phyloP scores from a whole-genome alignment of 2,329 filamentous ascomycete genomes.

The Penicillium sp. region DNA sequence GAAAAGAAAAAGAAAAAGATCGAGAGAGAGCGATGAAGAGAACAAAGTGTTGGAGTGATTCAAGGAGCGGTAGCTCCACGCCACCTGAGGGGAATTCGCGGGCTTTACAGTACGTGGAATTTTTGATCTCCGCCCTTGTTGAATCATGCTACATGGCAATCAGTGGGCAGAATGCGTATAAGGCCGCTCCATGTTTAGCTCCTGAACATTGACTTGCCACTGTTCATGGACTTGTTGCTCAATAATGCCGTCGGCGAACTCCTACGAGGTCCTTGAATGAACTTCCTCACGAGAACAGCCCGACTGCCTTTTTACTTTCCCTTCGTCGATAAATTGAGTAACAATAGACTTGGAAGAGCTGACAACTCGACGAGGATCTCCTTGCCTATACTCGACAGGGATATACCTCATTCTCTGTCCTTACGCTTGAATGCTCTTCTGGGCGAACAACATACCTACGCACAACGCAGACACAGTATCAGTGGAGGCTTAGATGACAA shows the following conservation, averaged over 20 bases:
- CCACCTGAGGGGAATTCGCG: neutral
- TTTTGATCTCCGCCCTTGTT: neutral
- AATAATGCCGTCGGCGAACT: neutral
- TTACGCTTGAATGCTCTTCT: no score
- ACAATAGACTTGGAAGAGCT: no score
- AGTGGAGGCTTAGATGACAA: no score
- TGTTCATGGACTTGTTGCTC: neutral
- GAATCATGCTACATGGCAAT: neutral
- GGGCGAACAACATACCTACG: no score
- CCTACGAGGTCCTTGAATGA: neutral
- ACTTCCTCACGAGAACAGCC: neutral
- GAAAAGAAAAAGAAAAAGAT: neutral
- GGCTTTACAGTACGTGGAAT: slow-evolving; percentile 4
- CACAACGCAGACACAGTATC: no score
- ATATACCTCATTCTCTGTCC: neutral
- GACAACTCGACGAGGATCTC: neutral
- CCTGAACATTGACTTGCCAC: neutral
- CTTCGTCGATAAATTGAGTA: neutral
- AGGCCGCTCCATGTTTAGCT: neutral
- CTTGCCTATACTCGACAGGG: neutral
- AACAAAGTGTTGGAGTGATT: neutral
- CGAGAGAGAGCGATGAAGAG: neutral
- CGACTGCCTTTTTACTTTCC: neutral
- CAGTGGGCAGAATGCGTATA: neutral
- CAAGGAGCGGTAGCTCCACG: neutral